Evolutionary conservation across 345 rosid genomes (phyloP), one percentile per base, ranked within the genome.

Genomic region (Populus davidiana): DNA sequence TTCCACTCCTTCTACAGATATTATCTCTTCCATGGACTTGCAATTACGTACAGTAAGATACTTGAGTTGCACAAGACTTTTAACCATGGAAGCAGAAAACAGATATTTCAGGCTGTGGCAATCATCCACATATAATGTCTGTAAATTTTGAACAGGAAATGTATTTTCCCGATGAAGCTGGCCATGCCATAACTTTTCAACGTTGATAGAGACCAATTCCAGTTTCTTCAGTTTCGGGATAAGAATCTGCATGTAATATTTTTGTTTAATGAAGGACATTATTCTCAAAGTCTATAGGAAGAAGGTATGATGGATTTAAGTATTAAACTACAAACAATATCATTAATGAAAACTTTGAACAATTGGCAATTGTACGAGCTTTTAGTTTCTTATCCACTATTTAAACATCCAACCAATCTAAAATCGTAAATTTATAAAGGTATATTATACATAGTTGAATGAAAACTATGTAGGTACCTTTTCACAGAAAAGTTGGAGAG

Each of bases 181-280:
- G 54, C n/a, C 59, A 36, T 62, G 20, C 63, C 67, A 65, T 44
- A n/a, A 8, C 70, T 13, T 49, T 38, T 77, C 64, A 7, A 36
- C 13, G 12, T n/a, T 47, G 6, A 77, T 63, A 12, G 64, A 70
- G 0, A 1, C 0, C 21, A 77, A 16, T 1, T 7, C 2, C 12
- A 77, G 14, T 1, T 59, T 33, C 44, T 59, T 27, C 69, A 77
- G 43, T 11, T 59, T 77, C 33, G 80, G 80, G 21, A 69, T 61
- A 3, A 25, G 20, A 70, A 62, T 39, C 80, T 70, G 73, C 79
- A 54, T 62, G 31, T 14, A 62, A 14, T 23, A 12, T 62, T n/a
- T 25, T 29, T 6, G 25, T 23, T 62, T 52, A 9, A 52, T 52
- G 20, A 52, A 52, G 59, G 7, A 52, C 2, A 7, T n/a, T 20